Evolutionary conservation across 495 filamentous ascomycete genomes (phyloP), one percentile per base, ranked within the genome.

Genomic region (Immersiella caudata): DNA sequence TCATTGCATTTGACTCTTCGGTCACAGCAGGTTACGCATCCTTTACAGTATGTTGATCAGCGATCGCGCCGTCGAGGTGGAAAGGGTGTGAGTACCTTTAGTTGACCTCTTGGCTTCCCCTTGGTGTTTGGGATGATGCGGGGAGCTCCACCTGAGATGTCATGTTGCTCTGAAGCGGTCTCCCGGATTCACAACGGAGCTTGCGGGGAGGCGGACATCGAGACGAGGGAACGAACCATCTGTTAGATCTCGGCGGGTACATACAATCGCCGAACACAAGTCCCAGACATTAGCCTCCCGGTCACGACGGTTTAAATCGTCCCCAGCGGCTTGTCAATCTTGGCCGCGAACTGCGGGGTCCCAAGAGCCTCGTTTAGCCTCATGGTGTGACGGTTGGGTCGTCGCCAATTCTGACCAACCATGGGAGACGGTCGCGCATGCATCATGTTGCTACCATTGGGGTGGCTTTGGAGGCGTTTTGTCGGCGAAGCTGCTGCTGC

Each of bases 1-100:
- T 71, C 66, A 27, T 68, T 52, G 60, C 69, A 71, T 33, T 68
- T 71, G 50, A 71, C 69, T 22, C 59, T 57, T 22, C 58, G 35
- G 11, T 62, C 26, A 21, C 69, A 62, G 61, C 69, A 71, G 11
- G 66, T 71, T 46, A 63, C 60, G 60, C 69, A 71, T 6, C 69
- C 69, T n/a, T n/a, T n/a, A n/a, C n/a, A n/a, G n/a, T 64, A 51
- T 9, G 27, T 22, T 29, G 36, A 16, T 50, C 14, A 50, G 33
- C 21, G 11, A 49, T 33, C n/a, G 21, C 21, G 50, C 6, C 29
- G 21, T 29, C 6, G 25, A 14, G 50, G 6, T 6, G 49, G 20
- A 18, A 55, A 22, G 21, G 25, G n/a, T 2, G 5, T 33, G 8
- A 33, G 14, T 57, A 60, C 57, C 57, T 29, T 29, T 60, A 1